phyloP scores from a whole-genome alignment of 257 asterid genomes.

The Capsicum baccatum region DNA sequence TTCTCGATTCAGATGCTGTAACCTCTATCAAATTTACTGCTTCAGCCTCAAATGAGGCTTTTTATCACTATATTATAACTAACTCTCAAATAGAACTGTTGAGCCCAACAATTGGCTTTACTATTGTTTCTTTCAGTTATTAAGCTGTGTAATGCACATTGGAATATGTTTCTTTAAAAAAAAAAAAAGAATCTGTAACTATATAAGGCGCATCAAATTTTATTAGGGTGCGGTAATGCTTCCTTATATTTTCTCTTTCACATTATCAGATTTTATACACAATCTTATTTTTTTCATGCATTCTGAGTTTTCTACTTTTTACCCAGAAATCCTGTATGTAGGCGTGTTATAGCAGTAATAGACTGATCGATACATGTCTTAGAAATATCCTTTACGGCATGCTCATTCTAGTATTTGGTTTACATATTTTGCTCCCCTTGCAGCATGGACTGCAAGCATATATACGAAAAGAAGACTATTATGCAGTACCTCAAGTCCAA shows the following conservation, averaged over 20 bases:
- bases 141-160: constrained; percentile 1
- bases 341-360: background rate
- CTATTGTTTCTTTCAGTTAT: background rate
- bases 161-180: background rate
- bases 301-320: background rate
- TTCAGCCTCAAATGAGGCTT: background rate
- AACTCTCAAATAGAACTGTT: background rate
- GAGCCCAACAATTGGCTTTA: background rate
- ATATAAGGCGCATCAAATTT: background rate
- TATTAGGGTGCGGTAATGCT: background rate
- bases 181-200: background rate
- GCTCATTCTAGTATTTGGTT: background rate
- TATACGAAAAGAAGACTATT: constrained; percentile 70
- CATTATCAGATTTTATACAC: background rate
- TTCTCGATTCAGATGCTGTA: background rate
- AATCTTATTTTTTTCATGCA: background rate
- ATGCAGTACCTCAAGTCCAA: constrained; percentile 58
- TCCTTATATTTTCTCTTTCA: background rate
- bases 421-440: constrained; percentile 32
- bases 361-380: constrained; percentile 1
- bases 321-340: background rate
- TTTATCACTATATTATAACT: background rate
- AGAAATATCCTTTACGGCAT: background rate
- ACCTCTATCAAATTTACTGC: background rate
- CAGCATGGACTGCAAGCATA: constrained; percentile 95